phyloP scores from a whole-genome alignment of 176 grass and related monocot genomes.

The Avena insularis region DNA sequence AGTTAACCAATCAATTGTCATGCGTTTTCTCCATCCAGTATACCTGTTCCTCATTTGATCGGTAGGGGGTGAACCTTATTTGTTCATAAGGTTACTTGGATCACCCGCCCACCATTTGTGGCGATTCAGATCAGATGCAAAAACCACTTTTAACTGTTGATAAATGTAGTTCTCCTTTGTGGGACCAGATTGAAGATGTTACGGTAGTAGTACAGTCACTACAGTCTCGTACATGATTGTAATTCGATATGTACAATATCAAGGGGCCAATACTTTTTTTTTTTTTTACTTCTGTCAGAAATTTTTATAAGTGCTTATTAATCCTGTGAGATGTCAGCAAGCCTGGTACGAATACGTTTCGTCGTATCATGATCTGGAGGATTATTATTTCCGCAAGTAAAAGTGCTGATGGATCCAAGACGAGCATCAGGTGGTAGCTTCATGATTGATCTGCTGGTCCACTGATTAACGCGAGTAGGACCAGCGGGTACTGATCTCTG shows the following conservation, averaged over 20 bases:
- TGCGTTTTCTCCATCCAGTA: conserved; percentile 35
- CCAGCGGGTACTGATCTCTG: not conserved
- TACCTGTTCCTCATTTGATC: conserved; percentile 33
- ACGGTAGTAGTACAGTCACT: conserved; percentile 33
- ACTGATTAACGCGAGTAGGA: not conserved
- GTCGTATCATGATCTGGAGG: not conserved
- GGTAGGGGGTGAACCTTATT: conserved; percentile 41
- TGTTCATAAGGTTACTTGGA: conserved; percentile 55
- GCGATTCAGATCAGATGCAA: conserved; percentile 16
- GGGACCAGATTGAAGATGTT: conserved; percentile 14
- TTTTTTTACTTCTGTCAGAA: not conserved
- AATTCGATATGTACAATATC: conserved; percentile 37
- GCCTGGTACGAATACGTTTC: not conserved
- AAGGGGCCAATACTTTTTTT: not conserved
- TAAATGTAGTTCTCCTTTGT: conserved; percentile 46
- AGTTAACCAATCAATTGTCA: conserved; percentile 36
- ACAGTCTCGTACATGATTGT: conserved; percentile 34
- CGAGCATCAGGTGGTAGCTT: not conserved
- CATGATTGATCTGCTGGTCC: not conserved
- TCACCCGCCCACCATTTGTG: conserved; percentile 39
- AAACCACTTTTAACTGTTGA: conserved; percentile 41
- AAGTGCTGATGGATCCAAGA: not conserved
- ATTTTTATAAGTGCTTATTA: not conserved
- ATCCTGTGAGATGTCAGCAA: not conserved
- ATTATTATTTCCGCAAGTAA: not conserved